phyloP scores from a whole-genome alignment of 73 alveolate species.

The Durusdinium trenchii region DNA sequence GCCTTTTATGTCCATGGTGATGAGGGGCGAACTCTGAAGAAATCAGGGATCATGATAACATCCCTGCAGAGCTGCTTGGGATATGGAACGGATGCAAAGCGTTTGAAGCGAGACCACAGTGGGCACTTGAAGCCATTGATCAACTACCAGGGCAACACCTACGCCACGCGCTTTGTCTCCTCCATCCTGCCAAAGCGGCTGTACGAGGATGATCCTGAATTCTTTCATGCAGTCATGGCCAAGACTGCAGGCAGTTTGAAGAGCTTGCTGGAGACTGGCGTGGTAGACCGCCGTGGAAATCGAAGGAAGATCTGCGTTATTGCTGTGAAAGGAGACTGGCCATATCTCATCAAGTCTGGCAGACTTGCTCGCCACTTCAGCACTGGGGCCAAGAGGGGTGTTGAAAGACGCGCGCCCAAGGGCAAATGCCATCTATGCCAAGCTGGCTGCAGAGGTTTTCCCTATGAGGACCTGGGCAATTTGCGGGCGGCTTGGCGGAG shows the following conservation, averaged over 20 bases:
- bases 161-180: neutral
- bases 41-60: neutral
- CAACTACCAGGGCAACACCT: neutral
- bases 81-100: neutral
- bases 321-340: conserved; percentile 54
- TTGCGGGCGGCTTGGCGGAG: neutral
- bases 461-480: neutral
- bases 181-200: neutral
- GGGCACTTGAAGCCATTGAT: neutral
- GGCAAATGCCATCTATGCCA: conserved; percentile 20
- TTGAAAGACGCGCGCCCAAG: neutral
- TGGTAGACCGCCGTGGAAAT: neutral
- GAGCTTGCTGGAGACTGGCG: neutral
- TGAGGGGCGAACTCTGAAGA: conserved; percentile 24
- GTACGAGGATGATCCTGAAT: neutral
- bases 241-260: neutral
- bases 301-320: neutral
- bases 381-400: neutral
- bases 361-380: neutral
- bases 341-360: neutral
- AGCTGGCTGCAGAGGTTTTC: neutral
- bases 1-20: conserved; percentile 6
- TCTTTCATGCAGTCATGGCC: neutral
- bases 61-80: neutral
- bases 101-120: neutral